These are phyloP conservation scores for Corymbia citriodora DNA, from an alignment of 441 rosid genomes.

Conservation along the genomic window DNA sequence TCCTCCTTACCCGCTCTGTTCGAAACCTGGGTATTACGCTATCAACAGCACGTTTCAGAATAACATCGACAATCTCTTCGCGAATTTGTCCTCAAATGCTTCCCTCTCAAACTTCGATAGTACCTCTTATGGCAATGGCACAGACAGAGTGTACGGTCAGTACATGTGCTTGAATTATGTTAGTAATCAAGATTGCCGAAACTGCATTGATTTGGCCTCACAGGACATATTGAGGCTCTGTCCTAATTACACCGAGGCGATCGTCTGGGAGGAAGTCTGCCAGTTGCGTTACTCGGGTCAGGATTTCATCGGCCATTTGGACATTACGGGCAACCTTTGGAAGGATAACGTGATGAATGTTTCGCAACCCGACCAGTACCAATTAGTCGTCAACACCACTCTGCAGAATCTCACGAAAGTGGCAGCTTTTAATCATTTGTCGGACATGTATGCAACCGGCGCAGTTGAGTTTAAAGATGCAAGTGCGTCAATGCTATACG, in stretches of 20 bases:
- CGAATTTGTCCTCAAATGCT: slow-evolving; percentile 16
- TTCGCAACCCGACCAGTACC: slow-evolving; percentile 12
- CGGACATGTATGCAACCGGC: not conserved
- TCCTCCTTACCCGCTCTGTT: slow-evolving; percentile 24
- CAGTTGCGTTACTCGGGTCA: not conserved
- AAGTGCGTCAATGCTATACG: not conserved
- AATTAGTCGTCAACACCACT: not conserved
- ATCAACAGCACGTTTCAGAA: slow-evolving; percentile 5
- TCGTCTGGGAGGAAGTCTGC: not conserved
- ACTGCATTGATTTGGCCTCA: slow-evolving; percentile 1
- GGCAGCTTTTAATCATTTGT: slow-evolving; percentile 2
- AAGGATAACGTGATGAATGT: slow-evolving; percentile 8
- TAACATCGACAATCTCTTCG: slow-evolving; percentile 5
- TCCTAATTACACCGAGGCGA: not conserved
- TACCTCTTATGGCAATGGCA: slow-evolving; percentile 16
- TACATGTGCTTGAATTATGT: slow-evolving; percentile 30
- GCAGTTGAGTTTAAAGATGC: not conserved
- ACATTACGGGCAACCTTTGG: not conserved
- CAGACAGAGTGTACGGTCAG: slow-evolving; percentile 17
- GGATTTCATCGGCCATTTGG: not conserved
- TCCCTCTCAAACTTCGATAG: slow-evolving; percentile 1
- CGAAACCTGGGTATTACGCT: not conserved
- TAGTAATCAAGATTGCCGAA: not conserved
- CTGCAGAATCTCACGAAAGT: not conserved
- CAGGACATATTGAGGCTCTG: slow-evolving; percentile 2